Evolutionary conservation across 768 basidiomycete species (phyloP), one percentile per base, ranked within the genome.

Genomic region (Inosperma sp.): DNA sequence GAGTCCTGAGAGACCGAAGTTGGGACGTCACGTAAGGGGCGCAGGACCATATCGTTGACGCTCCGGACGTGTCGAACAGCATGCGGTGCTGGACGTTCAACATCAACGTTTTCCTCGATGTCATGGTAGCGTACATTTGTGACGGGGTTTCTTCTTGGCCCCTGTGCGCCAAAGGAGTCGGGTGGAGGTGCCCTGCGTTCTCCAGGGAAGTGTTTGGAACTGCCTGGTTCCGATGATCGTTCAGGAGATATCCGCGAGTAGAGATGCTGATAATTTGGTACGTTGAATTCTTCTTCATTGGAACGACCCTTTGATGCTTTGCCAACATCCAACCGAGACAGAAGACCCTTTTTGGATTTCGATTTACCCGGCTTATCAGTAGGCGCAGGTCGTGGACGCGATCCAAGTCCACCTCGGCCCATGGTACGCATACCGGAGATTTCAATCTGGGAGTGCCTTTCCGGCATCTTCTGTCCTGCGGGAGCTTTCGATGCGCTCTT

Each of bases 341-440:
- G 19, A 30, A 27, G 9, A 21, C 10, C n/a, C 30, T 29, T 23
- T 10, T 33, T 45, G 17, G n/a, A n/a, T n/a, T n/a, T n/a, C n/a
- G n/a, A n/a, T 31, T 14, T 12, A 8, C 19, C 5, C 10, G 7
- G 14, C n/a, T 36, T 48, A 35, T 9, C 23, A 12, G 5, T 12
- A 34, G n/a, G n/a, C 10, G 1, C 22, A 16, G 9, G 4, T 5
- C n/a, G 13, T 8, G 46, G 46, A 4, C 46, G 46, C 19, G 46
- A 48, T 12, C 46, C 46, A 13, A 48, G 46, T 16, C 46, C 46
- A 16, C 46, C 46, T 36, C 46, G 33, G 9, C 46, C 46, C 3
- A 48, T 13, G 14, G 25, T 48, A 19, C 46, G 46, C 17, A 36
- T 1, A 25, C 25, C 25, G 9, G 34, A 12, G 25, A n/a, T 27